A percentile compares a stretch with the other conserved stretches of the same genome.
phyloP scores from a whole-genome alignment of 2,329 filamentous ascomycete species.

The Diplodia intermedia region DNA sequence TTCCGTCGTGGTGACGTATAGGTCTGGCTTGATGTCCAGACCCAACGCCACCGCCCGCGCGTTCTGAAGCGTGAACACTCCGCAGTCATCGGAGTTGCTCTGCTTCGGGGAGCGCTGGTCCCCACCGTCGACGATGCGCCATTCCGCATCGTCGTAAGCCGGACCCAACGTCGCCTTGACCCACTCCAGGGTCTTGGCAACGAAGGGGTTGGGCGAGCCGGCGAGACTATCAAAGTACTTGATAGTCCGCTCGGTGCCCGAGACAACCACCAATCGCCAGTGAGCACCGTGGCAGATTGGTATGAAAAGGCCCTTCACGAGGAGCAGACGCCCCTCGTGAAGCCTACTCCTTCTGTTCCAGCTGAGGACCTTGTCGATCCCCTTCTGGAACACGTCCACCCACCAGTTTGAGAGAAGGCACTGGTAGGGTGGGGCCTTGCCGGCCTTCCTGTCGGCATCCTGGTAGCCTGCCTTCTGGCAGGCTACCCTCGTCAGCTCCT shows the following conservation, averaged over 20 bases:
- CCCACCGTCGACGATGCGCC: conserved; percentile 59
- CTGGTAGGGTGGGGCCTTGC: conserved; percentile 66
- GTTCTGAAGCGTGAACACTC: conserved; percentile 78
- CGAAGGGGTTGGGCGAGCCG: conserved; percentile 45
- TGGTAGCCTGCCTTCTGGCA: conserved; percentile 63
- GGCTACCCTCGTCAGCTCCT: conserved; percentile 65
- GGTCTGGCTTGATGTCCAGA: conserved; percentile 49
- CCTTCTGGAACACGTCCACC: conserved; percentile 52
- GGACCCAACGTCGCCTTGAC: conserved; percentile 64
- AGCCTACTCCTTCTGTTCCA: conserved; percentile 54
- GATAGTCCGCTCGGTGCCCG: conserved; percentile 65
- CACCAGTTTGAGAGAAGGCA: conserved; percentile 66
- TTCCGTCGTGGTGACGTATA: conserved; percentile 48
- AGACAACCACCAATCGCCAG: conserved; percentile 75
- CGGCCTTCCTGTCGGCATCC: conserved; percentile 62
- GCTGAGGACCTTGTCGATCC: conserved; percentile 57
- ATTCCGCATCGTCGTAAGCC: conserved; percentile 64
- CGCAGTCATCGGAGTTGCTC: conserved; percentile 74
- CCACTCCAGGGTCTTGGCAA: conserved; percentile 33
- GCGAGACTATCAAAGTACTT: conserved; percentile 74
- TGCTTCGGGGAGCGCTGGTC: conserved; percentile 62
- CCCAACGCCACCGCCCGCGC: conserved; percentile 64
- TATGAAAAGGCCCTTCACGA: conserved; percentile 72
- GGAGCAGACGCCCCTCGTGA: conserved; percentile 54
- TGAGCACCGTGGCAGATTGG: conserved; percentile 71